Evolutionary conservation across 2,329 filamentous ascomycete genomes (phyloP).

Genomic region (Aureobasidium sp.): DNA sequence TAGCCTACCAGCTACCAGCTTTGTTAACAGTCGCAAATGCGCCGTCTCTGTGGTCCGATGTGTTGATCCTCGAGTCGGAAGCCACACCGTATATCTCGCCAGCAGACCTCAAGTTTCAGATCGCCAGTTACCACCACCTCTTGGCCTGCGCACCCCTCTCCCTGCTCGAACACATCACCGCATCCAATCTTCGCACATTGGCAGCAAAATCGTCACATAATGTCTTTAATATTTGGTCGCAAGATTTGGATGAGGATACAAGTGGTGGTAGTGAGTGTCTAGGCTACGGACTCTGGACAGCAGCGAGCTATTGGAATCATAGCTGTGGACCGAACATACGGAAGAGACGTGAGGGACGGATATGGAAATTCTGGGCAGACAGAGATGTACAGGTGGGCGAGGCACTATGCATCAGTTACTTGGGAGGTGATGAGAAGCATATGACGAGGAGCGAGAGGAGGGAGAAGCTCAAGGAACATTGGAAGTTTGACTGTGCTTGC

Average conservation of each 20-base stretch:
- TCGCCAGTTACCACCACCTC: constrained; percentile 38
- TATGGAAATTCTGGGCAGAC: constrained; percentile 36
- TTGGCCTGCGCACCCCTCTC: constrained; percentile 33
- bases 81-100: constrained; percentile 35
- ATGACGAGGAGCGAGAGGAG: constrained; percentile 32
- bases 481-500: constrained; percentile 43
- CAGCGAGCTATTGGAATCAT: constrained; percentile 45
- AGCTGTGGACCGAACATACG: constrained; percentile 39
- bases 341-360: constrained; percentile 35
- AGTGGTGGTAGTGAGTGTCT: constrained; percentile 42
- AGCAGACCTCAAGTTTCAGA: constrained; percentile 35
- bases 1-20: constrained; percentile 38
- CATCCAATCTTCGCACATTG: constrained; percentile 30
- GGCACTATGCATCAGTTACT: constrained; percentile 43
- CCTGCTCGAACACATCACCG: constrained; percentile 30
- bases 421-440: constrained; percentile 42
- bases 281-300: constrained; percentile 42
- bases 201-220: constrained; percentile 40
- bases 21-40: constrained; percentile 29
- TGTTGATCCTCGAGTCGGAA: constrained; percentile 36
- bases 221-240: constrained; percentile 40
- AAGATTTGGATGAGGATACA: constrained; percentile 27
- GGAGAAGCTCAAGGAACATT: constrained; percentile 33
- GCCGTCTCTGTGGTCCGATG: constrained; percentile 26
- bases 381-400: constrained; percentile 33